phyloP scores from a whole-genome alignment of 176 grass and related monocot species.

The Hyparrhenia diplandra region DNA sequence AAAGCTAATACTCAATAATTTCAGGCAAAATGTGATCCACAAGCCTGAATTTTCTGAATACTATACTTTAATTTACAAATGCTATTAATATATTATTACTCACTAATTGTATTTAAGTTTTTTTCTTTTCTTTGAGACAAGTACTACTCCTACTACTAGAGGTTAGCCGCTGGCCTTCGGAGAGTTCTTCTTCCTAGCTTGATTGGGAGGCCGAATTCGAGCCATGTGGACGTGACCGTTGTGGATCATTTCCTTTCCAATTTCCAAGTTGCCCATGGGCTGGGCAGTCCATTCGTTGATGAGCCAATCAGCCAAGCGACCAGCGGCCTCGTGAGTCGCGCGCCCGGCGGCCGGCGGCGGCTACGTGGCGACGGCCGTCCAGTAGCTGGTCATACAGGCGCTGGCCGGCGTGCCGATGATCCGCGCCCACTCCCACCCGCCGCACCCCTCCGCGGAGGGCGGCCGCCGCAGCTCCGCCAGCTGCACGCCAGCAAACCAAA shows the following conservation, averaged over 20 bases:
- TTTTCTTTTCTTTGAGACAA: background rate
- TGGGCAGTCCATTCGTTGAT: background rate
- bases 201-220: background rate
- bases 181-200: background rate
- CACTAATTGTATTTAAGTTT: background rate
- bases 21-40: background rate
- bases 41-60: background rate
- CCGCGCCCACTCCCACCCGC: constrained; percentile 67
- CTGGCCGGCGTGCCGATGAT: constrained; percentile 83
- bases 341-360: background rate
- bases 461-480: constrained; percentile 74
- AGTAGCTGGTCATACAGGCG: constrained; percentile 76
- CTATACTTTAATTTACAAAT: background rate
- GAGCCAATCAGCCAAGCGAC: too few species aligned
- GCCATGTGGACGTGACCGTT: background rate
- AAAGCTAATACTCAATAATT: background rate
- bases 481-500: constrained; percentile 34
- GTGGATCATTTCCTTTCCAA: background rate
- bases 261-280: background rate
- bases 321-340: too few species aligned
- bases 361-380: constrained; percentile 78
- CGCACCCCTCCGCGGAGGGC: constrained; percentile 24
- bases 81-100: background rate
- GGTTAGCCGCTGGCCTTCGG: background rate
- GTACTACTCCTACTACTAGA: too few species aligned